phyloP scores from a whole-genome alignment of 2,329 filamentous ascomycete species.

The Pleoardoris graminearum region DNA sequence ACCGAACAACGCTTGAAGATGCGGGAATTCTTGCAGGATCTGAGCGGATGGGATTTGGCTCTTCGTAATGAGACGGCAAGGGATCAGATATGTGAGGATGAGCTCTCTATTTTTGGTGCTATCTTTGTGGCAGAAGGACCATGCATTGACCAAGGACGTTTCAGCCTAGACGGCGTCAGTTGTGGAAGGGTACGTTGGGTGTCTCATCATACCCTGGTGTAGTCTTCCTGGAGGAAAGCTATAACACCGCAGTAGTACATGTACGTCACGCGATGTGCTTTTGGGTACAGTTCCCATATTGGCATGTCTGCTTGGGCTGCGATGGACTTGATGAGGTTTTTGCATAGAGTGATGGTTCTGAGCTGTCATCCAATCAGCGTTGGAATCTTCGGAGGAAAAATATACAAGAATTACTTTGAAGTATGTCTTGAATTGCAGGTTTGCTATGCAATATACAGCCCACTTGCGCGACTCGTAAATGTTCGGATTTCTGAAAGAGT shows the following conservation, averaged over 20 bases:
- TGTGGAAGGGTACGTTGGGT: not conserved
- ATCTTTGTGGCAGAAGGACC: slow-evolving; percentile 75
- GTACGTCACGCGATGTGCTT: slow-evolving; percentile 90
- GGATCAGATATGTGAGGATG: slow-evolving; percentile 93
- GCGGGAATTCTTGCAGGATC: slow-evolving; percentile 75
- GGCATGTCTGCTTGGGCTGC: slow-evolving; percentile 81
- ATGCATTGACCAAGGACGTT: slow-evolving; percentile 72
- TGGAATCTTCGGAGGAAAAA: slow-evolving; percentile 8
- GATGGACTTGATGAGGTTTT: slow-evolving; percentile 85
- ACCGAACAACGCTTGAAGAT: slow-evolving; percentile 74
- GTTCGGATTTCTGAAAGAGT: slow-evolving; percentile 66
- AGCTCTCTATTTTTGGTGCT: slow-evolving; percentile 81
- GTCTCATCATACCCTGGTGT: slow-evolving; percentile 62
- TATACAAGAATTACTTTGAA: slow-evolving; percentile 66
- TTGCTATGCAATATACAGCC: slow-evolving; percentile 94
- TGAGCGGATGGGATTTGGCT: slow-evolving; percentile 76
- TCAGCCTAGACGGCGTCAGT: slow-evolving; percentile 36
- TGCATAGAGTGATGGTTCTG: slow-evolving; percentile 84
- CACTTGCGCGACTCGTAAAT: slow-evolving; percentile 88
- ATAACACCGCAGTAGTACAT: slow-evolving; percentile 95
- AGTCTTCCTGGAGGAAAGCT: slow-evolving; percentile 93
- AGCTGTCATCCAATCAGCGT: slow-evolving; percentile 50
- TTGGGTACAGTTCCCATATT: slow-evolving; percentile 75
- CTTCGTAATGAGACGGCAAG: slow-evolving; percentile 84
- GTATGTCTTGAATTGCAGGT: slow-evolving; percentile 96